Conservation (phyloP, 2,329 filamentous ascomycete genomes). For the Lomentospora prolificans region DNA sequence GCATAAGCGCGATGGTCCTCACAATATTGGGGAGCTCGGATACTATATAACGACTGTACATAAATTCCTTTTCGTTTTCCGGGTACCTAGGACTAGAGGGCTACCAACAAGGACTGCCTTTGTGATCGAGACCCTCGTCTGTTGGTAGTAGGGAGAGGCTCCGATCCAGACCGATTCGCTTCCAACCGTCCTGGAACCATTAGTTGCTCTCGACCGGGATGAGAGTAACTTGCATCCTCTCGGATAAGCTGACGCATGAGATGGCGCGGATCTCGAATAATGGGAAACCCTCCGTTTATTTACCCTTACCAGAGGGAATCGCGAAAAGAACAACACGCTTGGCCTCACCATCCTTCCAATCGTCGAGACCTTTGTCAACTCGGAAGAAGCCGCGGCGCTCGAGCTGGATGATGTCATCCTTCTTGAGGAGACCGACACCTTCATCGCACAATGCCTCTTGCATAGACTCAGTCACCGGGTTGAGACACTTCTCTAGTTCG, state of each 20-base stretch:
- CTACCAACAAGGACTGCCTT: too few species aligned
- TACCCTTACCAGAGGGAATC: constrained; percentile 47
- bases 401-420: constrained; percentile 88
- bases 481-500: constrained; percentile 74
- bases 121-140: neutral
- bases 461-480: constrained; percentile 62
- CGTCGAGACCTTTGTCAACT: constrained; percentile 56
- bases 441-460: constrained; percentile 70
- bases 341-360: constrained; percentile 40
- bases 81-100: too few species aligned
- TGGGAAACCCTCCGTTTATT: too few species aligned
- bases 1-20: too few species aligned
- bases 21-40: too few species aligned
- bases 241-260: neutral
- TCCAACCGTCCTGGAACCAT: neutral
- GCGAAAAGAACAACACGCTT: constrained; percentile 44
- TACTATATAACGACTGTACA: too few species aligned
- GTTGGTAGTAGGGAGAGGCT: neutral
- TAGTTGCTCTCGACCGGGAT: neutral
- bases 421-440: constrained; percentile 69
- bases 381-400: constrained; percentile 90
- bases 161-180: neutral
- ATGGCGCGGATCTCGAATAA: constrained; percentile 5
- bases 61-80: too few species aligned
- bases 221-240: neutral